phyloP scores from a whole-genome alignment of 768 basidiomycete genomes.

The Suillus sp. region DNA sequence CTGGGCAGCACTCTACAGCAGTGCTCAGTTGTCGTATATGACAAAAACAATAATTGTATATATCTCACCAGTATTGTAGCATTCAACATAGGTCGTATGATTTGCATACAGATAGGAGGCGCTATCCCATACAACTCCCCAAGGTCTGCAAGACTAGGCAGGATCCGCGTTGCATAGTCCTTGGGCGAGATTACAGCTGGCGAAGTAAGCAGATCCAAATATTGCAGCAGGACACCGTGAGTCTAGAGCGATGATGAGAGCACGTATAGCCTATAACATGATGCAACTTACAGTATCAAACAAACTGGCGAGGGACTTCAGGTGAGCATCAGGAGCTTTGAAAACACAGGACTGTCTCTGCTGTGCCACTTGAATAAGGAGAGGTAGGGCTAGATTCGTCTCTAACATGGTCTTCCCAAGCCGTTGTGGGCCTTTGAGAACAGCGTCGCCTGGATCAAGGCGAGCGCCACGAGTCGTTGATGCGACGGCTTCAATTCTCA shows the following conservation, averaged over 20 bases:
- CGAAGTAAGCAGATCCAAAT: slow-evolving; percentile 82
- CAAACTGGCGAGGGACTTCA: slow-evolving; percentile 84
- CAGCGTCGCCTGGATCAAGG: slow-evolving; percentile 64
- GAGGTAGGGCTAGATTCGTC: slow-evolving; percentile 76
- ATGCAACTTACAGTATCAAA: slow-evolving; percentile 78
- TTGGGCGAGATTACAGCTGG: slow-evolving; percentile 65
- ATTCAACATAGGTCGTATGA: slow-evolving; percentile 82
- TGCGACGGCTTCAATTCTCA: slow-evolving; percentile 89
- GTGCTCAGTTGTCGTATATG: slow-evolving; percentile 13
- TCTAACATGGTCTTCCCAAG: slow-evolving; percentile 68
- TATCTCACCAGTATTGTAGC: slow-evolving; percentile 56
- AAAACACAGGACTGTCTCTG: slow-evolving; percentile 86
- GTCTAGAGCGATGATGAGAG: slow-evolving; percentile 53
- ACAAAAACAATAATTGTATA: slow-evolving; percentile 1
- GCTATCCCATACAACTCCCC: slow-evolving; percentile 78
- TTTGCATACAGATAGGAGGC: slow-evolving; percentile 90
- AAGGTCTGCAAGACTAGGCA: slow-evolving; percentile 77
- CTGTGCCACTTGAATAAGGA: slow-evolving; percentile 90
- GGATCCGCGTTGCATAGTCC: slow-evolving; percentile 71
- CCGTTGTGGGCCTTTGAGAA: slow-evolving; percentile 65
- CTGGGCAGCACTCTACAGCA: slow-evolving; percentile 60
- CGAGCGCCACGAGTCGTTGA: slow-evolving; percentile 74
- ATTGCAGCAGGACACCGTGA: slow-evolving; percentile 91
- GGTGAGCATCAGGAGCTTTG: slow-evolving; percentile 68
- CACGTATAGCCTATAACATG: slow-evolving; percentile 19